Base-by-base conservation (phyloP, 768 basidiomycete genomes). In the Trametes cinnabarina region DNA sequence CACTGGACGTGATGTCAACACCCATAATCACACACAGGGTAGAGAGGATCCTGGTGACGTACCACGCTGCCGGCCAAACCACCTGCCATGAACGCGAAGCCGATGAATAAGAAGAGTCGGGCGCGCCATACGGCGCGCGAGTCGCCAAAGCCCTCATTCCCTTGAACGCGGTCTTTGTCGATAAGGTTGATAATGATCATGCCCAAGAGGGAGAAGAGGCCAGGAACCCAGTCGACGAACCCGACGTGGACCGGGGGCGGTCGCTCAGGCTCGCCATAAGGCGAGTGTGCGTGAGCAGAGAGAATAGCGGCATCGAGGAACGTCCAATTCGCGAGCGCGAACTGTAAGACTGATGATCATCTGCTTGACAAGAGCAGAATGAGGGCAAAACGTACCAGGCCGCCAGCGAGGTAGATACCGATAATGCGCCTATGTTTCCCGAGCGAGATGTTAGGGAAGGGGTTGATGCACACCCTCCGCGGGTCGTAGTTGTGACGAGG, bases 211-310 rank as follows among this genome's bases (percentile, higher is more conserved):
- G 92, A 93, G 73, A 88, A 94, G 65, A 98, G 84, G 20, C 95
- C 96, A 0, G 96, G 94, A n/a, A 97, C 77, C 97, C 97, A 99
- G 77, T 98, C 97, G 54, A 93, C 86, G 70, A 98, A 97, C 12
- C 82, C 77, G 70, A 99, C 91, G 67, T 93, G 93, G 12, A 90
- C 84, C 9, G 87, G 87, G 1, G 84, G 77, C 0, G 85, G 82
- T 50, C 85, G 78, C 64, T 87, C 80, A 2, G 88, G 88, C 4
- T 86, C 80, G 37, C 83, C 87, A 61, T 82, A 82, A 3, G 92
- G 90, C 1, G 90, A 75, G 52, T 82, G 84, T 0, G 93, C 92
- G 66, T 96, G 92, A 3, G 90, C 85, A 10, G 94, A 97, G 39
- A 94, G 80, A 52, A 98, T 86, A 22, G 88, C 87, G 14, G 97